These are phyloP conservation scores for Gentiana macrophylla DNA, from an alignment of 257 asterid species.

Conservation along the genomic window DNA sequence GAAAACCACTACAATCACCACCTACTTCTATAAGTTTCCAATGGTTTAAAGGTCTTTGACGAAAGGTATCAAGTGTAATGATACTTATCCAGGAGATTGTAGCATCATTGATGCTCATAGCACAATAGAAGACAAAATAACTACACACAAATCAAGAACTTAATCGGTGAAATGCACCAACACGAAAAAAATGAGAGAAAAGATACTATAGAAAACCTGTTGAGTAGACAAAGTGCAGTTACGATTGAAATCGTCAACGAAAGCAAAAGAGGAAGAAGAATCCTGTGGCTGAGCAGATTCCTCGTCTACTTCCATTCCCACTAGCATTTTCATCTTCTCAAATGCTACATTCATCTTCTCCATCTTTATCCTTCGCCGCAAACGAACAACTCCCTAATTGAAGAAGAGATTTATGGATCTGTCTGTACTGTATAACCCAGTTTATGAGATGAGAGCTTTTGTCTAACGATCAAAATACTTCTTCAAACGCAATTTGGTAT, in stretches of 20 bases:
- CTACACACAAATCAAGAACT: neutral
- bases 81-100: too few relatives aligned
- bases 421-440: neutral
- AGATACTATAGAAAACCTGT: constrained; percentile 37
- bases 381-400: neutral
- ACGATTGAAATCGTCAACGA: constrained; percentile 76
- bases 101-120: neutral
- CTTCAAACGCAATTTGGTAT: too few relatives aligned
- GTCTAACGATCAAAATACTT: too few relatives aligned
- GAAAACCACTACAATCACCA: too few relatives aligned
- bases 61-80: too few relatives aligned
- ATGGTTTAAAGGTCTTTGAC: too few relatives aligned
- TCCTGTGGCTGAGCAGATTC: constrained; percentile 30
- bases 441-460: neutral
- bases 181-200: neutral
- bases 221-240: constrained; percentile 84
- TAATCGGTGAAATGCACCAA: neutral
- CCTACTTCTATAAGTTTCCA: too few relatives aligned
- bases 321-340: constrained; percentile 97
- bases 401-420: too few relatives aligned
- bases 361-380: constrained; percentile 20
- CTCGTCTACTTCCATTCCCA: constrained; percentile 89
- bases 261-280: constrained; percentile 41
- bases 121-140: neutral
- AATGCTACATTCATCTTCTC: constrained; percentile 81